Evolutionary conservation across 2,329 filamentous ascomycete species (phyloP), one percentile per base, ranked within the genome.

Genomic region (Microcyclospora tardicrescens): DNA sequence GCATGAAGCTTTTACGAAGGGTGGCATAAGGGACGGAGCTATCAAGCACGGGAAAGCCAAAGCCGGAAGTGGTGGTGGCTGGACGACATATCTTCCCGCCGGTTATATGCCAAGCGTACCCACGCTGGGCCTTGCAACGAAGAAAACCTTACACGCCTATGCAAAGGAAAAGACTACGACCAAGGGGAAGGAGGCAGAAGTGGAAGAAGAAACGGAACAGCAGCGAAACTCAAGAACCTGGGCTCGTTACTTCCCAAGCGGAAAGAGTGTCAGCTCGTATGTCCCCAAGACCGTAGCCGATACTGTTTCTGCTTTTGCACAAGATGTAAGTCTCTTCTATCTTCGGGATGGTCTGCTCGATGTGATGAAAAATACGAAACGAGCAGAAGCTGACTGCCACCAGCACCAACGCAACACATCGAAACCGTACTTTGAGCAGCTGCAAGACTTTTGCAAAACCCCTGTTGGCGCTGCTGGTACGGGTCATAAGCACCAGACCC

Each of bases 401-500:
- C 37, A 57, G 48, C 65, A 68, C 43, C 48, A 62, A 16, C 59
- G 65, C 28, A 65, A 70, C 42, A 62, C 62, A 2, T 64, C 58
- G 37, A 70, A 70, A 48, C 63, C 63, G 33, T 68, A 67, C 43
- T 56, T 66, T 4, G 64, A 69, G 46, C 67, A 70, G 44, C 51
- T 70, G 11, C 64, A 65, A 40, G 65, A 68, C 40, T 69, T 70
- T 43, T 66, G 62, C 0, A 66, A 67, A 46, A 70, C 67, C 6
- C 67, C 67, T 4, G 66, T 70, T 3, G 67, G 67, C 11, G 67
- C 66, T 30, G 66, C 64, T 30, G 61, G 61, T 54, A 44, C n/a
- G n/a, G 35, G 41, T 42, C 35, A 38, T 42, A 44, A 49, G 47
- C 39, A 13, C 28, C 10, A 30, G 28, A 24, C 33, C 28, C 28